Percentiles rank a stretch among this genome's conserved stretches.
Conservation (phyloP, 106 monocot genomes). For the Phalaenopsis equestris region DNA sequence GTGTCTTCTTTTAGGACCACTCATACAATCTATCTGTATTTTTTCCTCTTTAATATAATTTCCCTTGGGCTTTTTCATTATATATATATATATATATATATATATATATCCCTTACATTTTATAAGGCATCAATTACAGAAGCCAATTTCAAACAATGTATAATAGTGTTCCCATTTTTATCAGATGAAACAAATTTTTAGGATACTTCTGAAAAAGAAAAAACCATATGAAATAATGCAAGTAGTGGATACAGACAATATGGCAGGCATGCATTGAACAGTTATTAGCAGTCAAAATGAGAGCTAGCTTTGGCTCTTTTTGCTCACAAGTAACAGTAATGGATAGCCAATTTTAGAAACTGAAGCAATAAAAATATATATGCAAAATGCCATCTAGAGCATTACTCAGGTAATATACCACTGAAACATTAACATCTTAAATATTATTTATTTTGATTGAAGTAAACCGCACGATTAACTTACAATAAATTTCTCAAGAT, state of each 20-base stretch:
- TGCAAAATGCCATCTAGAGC: not conserved
- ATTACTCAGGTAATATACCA: not conserved
- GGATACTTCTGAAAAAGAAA: not conserved
- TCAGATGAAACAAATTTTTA: not conserved
- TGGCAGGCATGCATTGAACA: not conserved
- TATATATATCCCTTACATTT: not conserved
- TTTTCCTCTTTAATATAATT: no score
- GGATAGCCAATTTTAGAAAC: not conserved
- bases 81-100: no score
- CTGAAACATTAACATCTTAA: not conserved
- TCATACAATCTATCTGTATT: no score
- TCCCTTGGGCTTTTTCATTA: no score
- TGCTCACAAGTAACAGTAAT: not conserved
- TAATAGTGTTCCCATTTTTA: not conserved
- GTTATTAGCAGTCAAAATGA: not conserved
- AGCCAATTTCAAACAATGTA: not conserved
- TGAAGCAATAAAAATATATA: not conserved
- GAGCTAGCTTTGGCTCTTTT: not conserved
- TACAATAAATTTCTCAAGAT: not conserved
- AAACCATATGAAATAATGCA: not conserved
- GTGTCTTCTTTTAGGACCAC: no score
- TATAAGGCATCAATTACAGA: not conserved
- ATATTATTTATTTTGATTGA: not conserved
- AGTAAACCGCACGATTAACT: not conserved
- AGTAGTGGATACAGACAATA: not conserved